Conservation (phyloP, 139 green algal species). For the Chara braunii region DNA sequence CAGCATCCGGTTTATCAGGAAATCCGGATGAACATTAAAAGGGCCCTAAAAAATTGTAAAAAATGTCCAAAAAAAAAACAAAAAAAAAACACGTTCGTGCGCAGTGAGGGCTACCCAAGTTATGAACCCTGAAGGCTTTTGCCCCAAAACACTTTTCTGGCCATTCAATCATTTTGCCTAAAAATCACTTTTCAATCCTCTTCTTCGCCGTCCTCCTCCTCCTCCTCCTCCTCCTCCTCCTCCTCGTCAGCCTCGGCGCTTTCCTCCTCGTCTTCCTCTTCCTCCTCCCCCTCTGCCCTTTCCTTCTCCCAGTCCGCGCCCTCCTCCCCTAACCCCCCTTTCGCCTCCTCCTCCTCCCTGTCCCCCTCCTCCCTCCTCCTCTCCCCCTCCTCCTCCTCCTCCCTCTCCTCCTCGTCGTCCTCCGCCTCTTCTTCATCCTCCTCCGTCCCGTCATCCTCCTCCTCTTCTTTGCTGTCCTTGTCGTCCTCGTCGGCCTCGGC, state of each 20-base stretch:
- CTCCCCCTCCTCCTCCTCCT: background rate
- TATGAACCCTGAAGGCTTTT: background rate
- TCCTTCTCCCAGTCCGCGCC: background rate
- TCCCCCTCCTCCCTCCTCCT: background rate
- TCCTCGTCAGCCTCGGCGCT: background rate
- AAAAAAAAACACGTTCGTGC: no score
- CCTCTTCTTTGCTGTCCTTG: no score
- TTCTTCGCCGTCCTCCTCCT: no score
- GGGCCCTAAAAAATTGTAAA: no score
- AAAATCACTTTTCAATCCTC: no score
- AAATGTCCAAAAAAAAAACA: no score
- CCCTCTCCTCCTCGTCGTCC: background rate
- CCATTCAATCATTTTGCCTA: no score
- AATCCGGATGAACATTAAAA: no score
- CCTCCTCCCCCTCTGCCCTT: background rate
- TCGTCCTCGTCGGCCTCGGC: no score
- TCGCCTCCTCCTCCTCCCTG: background rate
- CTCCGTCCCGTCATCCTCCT: background rate
- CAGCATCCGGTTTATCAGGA: no score
- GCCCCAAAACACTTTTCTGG: no score
- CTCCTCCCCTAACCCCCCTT: background rate
- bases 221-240: background rate
- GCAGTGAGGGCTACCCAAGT: background rate
- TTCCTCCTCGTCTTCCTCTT: background rate
- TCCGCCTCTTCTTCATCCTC: background rate